phyloP scores from a whole-genome alignment of 2,329 filamentous ascomycete species.

The Cladorrhinum sp. region DNA sequence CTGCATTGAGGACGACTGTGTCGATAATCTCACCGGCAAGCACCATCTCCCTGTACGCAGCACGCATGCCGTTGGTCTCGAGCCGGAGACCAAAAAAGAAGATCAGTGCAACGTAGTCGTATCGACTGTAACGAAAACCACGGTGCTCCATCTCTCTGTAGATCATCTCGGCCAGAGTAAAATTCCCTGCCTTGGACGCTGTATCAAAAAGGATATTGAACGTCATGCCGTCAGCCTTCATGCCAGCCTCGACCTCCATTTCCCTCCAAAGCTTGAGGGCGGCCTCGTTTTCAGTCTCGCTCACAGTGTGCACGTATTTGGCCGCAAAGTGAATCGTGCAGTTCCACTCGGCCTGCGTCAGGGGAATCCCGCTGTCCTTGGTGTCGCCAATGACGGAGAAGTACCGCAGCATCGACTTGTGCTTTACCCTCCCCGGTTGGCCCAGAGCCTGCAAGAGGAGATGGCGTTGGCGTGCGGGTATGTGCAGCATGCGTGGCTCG shows the following conservation, averaged over 20 bases:
- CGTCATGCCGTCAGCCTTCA: constrained; percentile 70
- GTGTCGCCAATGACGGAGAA: constrained; percentile 82
- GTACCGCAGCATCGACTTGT: constrained; percentile 72
- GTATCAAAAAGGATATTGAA: constrained; percentile 93
- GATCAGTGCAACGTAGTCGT: constrained; percentile 78
- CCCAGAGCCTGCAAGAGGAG: constrained; percentile 67
- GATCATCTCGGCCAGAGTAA: constrained; percentile 77
- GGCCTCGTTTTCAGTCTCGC: constrained; percentile 60
- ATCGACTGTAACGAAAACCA: constrained; percentile 67
- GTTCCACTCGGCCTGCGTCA: constrained; percentile 74
- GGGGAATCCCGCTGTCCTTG: constrained; percentile 65
- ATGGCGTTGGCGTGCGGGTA: constrained; percentile 55
- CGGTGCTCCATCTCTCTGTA: constrained; percentile 76
- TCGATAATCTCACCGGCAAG: constrained; percentile 83
- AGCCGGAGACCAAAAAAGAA: constrained; percentile 75
- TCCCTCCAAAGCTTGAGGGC: constrained; percentile 79
- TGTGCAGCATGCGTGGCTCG: constrained; percentile 49
- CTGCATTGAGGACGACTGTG: constrained; percentile 79
- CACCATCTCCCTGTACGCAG: constrained; percentile 80
- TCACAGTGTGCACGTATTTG: constrained; percentile 61
- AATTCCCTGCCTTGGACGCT: constrained; percentile 82
- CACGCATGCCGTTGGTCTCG: constrained; percentile 71
- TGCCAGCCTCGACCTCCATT: constrained; percentile 73
- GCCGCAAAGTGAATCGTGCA: constrained; percentile 76
- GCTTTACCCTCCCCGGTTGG: constrained; percentile 54